Evolutionary conservation across 768 basidiomycete genomes (phyloP).

Genomic region (Boletus rufocinnamomeus): DNA sequence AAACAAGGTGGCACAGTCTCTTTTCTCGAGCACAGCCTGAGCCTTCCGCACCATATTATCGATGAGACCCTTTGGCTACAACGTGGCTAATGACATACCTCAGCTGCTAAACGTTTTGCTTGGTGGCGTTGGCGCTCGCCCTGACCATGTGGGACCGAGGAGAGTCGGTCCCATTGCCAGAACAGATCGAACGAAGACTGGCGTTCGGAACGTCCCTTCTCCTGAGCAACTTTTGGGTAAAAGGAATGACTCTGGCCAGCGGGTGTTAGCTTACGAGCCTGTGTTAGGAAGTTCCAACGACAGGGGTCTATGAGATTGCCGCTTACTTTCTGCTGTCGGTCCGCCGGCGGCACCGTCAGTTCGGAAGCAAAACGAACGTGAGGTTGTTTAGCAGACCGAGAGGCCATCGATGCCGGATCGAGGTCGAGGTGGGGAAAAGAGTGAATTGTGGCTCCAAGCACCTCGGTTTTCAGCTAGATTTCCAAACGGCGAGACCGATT

Average conservation of each 20-base stretch:
- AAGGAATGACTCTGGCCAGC: conserved; percentile 27
- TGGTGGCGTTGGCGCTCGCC: background rate
- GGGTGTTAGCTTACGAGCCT: background rate
- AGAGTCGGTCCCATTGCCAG: conserved; percentile 38
- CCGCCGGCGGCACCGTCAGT: conserved; percentile 34
- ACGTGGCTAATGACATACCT: conserved; percentile 10
- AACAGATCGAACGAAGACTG: conserved; percentile 38
- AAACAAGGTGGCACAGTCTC: conserved; percentile 1
- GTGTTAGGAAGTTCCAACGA: background rate
- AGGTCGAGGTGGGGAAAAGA: background rate
- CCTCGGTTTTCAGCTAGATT: background rate
- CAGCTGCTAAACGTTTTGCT: background rate
- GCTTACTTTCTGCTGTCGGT: conserved; percentile 37
- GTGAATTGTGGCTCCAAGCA: background rate
- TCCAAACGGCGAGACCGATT: conserved; percentile 9
- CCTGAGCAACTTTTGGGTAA: conserved; percentile 46
- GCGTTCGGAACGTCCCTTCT: conserved; percentile 37
- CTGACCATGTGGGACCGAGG: conserved; percentile 17
- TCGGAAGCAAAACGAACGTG: conserved; percentile 37
- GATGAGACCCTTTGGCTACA: background rate
- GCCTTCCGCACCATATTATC: background rate
- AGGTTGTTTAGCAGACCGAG: conserved; percentile 14
- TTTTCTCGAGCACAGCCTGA: conserved; percentile 1
- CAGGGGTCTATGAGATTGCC: background rate
- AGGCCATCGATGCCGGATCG: conserved; percentile 28